phyloP scores from a whole-genome alignment of 106 monocot species.

The Cymbidium sinense region DNA sequence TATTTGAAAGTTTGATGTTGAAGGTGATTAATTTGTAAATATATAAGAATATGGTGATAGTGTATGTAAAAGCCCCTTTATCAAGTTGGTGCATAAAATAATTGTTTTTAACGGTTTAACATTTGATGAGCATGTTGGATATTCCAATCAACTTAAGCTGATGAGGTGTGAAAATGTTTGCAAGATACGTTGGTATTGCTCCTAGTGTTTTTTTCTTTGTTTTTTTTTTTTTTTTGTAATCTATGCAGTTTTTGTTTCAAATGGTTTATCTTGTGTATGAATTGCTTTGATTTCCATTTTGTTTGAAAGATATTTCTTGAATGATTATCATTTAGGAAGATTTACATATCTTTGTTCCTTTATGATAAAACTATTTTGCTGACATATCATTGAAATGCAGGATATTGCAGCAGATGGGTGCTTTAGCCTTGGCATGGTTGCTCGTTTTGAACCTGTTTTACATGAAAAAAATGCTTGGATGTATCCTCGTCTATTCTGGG shows the following conservation, averaged over 20 bases:
- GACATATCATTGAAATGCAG: slow-evolving; percentile 28
- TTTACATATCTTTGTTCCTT: no score
- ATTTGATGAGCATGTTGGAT: neutral
- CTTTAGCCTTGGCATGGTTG: slow-evolving; percentile 95
- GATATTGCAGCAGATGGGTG: slow-evolving; percentile 98
- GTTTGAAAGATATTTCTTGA: neutral
- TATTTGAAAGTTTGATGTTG: no score
- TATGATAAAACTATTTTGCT: neutral
- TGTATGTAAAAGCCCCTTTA: no score
- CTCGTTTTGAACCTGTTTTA: slow-evolving; percentile 73
- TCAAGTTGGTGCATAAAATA: neutral
- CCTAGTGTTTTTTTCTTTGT: neutral
- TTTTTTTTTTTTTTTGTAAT: no score
- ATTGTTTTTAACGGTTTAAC: neutral
- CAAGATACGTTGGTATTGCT: neutral
- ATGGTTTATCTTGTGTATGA: neutral
- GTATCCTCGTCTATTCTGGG: slow-evolving; percentile 99
- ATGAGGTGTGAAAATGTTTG: neutral
- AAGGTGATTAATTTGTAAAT: no score
- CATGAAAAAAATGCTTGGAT: slow-evolving; percentile 84
- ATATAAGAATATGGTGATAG: no score
- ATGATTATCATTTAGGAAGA: neutral
- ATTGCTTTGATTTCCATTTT: neutral
- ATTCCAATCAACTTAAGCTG: neutral
- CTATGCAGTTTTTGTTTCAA: neutral